These are phyloP conservation scores for Suhomyces sp. DNA, from an alignment of 805 yeast genomes.

Conservation along the genomic window DNA sequence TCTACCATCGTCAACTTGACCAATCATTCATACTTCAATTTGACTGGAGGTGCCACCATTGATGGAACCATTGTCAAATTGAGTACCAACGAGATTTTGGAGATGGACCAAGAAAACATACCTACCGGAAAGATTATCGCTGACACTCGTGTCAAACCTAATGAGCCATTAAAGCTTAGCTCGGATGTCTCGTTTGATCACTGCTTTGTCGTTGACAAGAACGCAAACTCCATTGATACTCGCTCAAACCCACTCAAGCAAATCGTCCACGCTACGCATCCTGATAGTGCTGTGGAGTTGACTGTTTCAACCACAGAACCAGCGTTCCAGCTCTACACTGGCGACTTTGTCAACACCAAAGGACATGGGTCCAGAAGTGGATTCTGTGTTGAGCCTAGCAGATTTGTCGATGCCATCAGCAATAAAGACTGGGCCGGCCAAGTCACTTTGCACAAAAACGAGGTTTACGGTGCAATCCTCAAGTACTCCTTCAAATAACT, in stretches of 20 bases:
- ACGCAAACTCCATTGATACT: slow-evolving; percentile 43
- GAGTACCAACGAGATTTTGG: slow-evolving; percentile 38
- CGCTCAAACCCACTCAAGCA: slow-evolving; percentile 33
- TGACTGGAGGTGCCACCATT: slow-evolving; percentile 28
- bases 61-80: slow-evolving; percentile 35
- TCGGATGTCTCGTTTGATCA: slow-evolving; percentile 39
- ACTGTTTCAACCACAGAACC: slow-evolving; percentile 59
- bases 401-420: slow-evolving; percentile 57
- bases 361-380: slow-evolving; percentile 46
- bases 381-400: slow-evolving; percentile 60
- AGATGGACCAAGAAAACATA: slow-evolving; percentile 36
- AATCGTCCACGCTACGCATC: slow-evolving; percentile 45
- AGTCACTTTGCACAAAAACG: slow-evolving; percentile 47
- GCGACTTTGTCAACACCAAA: slow-evolving; percentile 45
- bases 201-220: slow-evolving; percentile 46
- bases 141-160: slow-evolving; percentile 6
- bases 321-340: slow-evolving; percentile 63
- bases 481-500: slow-evolving; percentile 20
- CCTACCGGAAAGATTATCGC: slow-evolving; percentile 46
- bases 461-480: slow-evolving; percentile 50
- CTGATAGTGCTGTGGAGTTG: slow-evolving; percentile 41
- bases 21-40: slow-evolving; percentile 62
- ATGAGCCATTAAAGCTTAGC: slow-evolving; percentile 17
- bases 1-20: slow-evolving; percentile 56
- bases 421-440: slow-evolving; percentile 44